Evolutionary conservation across 106 monocot species (phyloP), one percentile per base, ranked within the genome.

Genomic region (Iris macrosiphon): DNA sequence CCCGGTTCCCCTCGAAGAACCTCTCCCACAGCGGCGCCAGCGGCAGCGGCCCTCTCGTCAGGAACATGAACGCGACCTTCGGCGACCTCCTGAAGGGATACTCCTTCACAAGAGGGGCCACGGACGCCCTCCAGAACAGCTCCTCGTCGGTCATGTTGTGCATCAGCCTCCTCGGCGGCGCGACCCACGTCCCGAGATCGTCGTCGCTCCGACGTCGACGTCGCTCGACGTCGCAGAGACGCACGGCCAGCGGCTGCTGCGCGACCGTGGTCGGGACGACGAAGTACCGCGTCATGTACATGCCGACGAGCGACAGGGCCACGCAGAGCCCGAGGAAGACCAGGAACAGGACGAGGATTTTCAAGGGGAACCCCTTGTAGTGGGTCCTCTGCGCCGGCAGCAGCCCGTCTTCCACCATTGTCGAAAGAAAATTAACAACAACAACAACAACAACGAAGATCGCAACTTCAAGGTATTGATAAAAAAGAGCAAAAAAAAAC

Each of bases 11-110:
- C 12, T 43, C 45, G 32, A 65, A 65, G 52, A 65, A 65, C 33
- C 45, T 55, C 23, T 65, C 65, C 65, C 65, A 65, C 7, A 65
- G 45, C 1, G 65, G 65, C 7, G 45, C 44, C 5, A 65, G 45
- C 30, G 65, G 65, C 45, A 65, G 35, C 19, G 65, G 65, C 13
- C 65, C 65, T 55, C 43, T 65, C 39, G 65, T 55, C 24, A 65
- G 26, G 43, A 65, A 65, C 65, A 65, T 65, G 40, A 65, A 65
- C 5, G 65, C 65, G n/a, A 55, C 65, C 45, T 65, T 65, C 37
- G 41, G 31, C 6, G 45, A 23, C 11, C 65, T 55, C 15, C 45
- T 55, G 51, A 27, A 45, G 18, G 65, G 65, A 45, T 65, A 65
- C 15, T 28, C 45, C 24, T 44, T 54, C 20, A 54, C 7, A 31